Base-by-base conservation (phyloP, 176 grass and related monocot genomes). In the Dendrocalamus sinicus region DNA sequence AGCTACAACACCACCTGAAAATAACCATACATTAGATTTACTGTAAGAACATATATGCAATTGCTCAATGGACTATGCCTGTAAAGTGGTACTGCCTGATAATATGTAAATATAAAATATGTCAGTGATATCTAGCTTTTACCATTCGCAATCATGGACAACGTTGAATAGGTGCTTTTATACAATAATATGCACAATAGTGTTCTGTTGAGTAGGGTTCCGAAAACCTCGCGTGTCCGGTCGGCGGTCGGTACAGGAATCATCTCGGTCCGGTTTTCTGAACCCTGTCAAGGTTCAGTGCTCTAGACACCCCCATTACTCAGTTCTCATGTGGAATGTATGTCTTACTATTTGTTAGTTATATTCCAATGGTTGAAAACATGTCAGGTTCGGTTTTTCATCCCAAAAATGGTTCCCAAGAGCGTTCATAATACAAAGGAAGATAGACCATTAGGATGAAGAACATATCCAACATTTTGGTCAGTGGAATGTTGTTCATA, bases 1-100 rank as follows among this genome's bases (percentile, higher is more conserved):
- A 47, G 76, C 71, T 81, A 78, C 23, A 88, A 78, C 23, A 88
- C 24, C 23, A 50, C 77, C 89, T 91, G 81, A 20, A 91, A 76
- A 88, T 28, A 77, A 57, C 11, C 20, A 58, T 57, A 14, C 12
- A 64, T 77, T 30, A 84, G 76, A 81, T 70, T 78, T 64, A 63
- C 24, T n/a, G 0, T 23, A 86, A 22, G 12, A 58, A 17, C 32
- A 70, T 44, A 66, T 51, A 57, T 62, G 63, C 40, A 70, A 23
- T 16, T 50, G 11, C 26, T 69, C 11, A 62, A 72, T 63, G 69
- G 58, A 57, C 73, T 60, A 80, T 68, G 35, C 10, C 15, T 66
- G 64, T 9, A 30, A 78, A 71, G 24, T 47, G 39, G 9, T 37
- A 45, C 15, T 41, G 5, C 43, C 23, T 89, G 60, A 20, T 37